These are phyloP conservation scores for Arabidopsis thaliana DNA, from an alignment of 345 rosid species.

Conservation along the genomic window TAIR10.1 NC_003075.7:16032501-16033000, in stretches of 20 bases:
- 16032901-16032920: conserved; percentile 98
- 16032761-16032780: conserved; percentile 4
- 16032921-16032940: conserved; percentile 97
- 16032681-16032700: conserved; percentile 1
- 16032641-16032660: conserved; percentile 30
- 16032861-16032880: background rate
- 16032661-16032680: conserved; percentile 22
- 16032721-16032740: conserved; percentile 11
- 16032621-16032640: conserved; percentile 13
- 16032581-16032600: conserved; percentile 33
- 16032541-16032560: conserved; percentile 97
- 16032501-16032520: conserved; percentile 81
- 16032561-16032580: conserved; percentile 94
- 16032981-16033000: conserved; percentile 95
- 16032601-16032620: conserved; percentile 29
- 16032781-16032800: conserved; percentile 28
- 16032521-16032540: conserved; percentile 83
- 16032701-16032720: conserved; percentile 15
- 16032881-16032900: conserved; percentile 60
- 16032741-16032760: conserved; percentile 8
- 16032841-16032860: conserved; percentile 16
- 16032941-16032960: conserved; percentile 99
- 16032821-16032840: background rate
- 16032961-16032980: conserved; percentile 98
- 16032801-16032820: conserved; percentile 23